Conservation (phyloP, 2,329 filamentous ascomycete genomes). For the Graphilbum sp. region DNA sequence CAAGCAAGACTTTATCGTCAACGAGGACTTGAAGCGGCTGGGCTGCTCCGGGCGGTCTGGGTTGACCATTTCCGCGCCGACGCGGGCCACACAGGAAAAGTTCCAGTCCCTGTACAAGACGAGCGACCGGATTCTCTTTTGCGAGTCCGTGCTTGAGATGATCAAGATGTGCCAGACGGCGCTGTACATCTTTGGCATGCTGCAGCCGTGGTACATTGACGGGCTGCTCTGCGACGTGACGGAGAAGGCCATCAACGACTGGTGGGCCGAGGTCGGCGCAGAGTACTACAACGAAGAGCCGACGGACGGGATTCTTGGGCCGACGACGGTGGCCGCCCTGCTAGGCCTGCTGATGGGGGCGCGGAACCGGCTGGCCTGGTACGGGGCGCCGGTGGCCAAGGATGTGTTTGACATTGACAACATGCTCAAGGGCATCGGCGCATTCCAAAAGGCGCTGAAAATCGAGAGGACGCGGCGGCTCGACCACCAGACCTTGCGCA, state of each 20-base stretch:
- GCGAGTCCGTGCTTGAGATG: slow-evolving; percentile 67
- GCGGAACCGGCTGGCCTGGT: slow-evolving; percentile 73
- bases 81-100: slow-evolving; percentile 70
- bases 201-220: slow-evolving; percentile 80
- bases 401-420: slow-evolving; percentile 77
- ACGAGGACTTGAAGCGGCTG: slow-evolving; percentile 81
- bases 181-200: slow-evolving; percentile 70
- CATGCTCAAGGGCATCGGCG: slow-evolving; percentile 68
- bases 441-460: slow-evolving; percentile 80
- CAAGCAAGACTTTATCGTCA: slow-evolving; percentile 75
- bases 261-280: slow-evolving; percentile 88
- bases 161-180: slow-evolving; percentile 86
- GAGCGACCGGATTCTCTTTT: slow-evolving; percentile 64
- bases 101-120: slow-evolving; percentile 84
- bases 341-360: slow-evolving; percentile 81
- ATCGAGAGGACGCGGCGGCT: slow-evolving; percentile 61
- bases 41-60: slow-evolving; percentile 84
- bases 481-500: slow-evolving; percentile 68
- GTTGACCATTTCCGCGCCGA: slow-evolving; percentile 62
- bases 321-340: slow-evolving; percentile 76
- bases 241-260: slow-evolving; percentile 76
- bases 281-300: slow-evolving; percentile 90
- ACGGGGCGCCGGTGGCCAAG: slow-evolving; percentile 69
- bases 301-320: slow-evolving; percentile 79
- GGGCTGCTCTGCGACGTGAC: slow-evolving; percentile 87